Conservation (phyloP, 805 yeast genomes). For the Gaillardinia entomophila region DNA sequence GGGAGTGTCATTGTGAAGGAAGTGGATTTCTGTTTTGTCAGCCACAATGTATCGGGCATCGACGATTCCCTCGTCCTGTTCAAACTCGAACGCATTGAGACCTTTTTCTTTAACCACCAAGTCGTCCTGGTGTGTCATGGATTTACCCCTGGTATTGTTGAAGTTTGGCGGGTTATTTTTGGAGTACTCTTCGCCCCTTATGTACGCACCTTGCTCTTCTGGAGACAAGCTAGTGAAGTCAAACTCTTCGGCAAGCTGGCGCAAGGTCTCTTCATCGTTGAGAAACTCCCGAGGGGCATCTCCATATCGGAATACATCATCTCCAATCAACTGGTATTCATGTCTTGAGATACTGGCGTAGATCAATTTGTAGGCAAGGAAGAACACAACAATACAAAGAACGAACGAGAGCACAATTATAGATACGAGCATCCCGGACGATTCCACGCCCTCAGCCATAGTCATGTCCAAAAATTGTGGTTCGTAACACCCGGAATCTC, state of each 20-base stretch:
- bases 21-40: slow-evolving; percentile 33
- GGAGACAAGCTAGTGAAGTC: slow-evolving; percentile 33
- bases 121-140: slow-evolving; percentile 25
- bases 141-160: slow-evolving; percentile 25
- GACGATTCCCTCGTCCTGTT: slow-evolving; percentile 26
- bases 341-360: background rate
- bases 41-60: slow-evolving; percentile 32
- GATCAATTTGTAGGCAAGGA: slow-evolving; percentile 2
- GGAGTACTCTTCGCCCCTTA: slow-evolving; percentile 31
- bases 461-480: too few species aligned
- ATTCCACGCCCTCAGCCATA: too few species aligned
- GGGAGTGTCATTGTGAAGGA: slow-evolving; percentile 30
- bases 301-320: slow-evolving; percentile 8
- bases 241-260: slow-evolving; percentile 28
- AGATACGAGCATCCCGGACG: too few species aligned
- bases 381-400: slow-evolving; percentile 5
- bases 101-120: slow-evolving; percentile 30
- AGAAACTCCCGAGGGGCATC: slow-evolving; percentile 32
- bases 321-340: slow-evolving; percentile 5
- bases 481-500: too few species aligned
- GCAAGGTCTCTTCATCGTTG: slow-evolving; percentile 34
- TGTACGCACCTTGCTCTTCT: slow-evolving; percentile 33
- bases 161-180: slow-evolving; percentile 25
- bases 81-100: slow-evolving; percentile 35
- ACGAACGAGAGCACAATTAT: too few species aligned